Evolutionary conservation across 257 asterid genomes (phyloP).

Genomic region (Solanum rostratum): DNA sequence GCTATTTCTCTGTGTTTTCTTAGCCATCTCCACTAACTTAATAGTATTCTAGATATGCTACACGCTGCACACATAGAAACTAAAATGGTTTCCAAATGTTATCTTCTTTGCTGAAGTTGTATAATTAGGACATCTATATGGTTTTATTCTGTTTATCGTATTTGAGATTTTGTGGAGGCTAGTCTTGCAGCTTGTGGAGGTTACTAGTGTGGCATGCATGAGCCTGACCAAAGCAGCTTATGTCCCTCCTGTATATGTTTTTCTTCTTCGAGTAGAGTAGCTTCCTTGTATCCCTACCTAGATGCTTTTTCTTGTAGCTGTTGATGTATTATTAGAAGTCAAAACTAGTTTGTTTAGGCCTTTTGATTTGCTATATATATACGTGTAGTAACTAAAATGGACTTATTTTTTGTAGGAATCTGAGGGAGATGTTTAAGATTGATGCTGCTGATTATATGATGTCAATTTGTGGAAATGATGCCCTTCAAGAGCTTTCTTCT

Average conservation of each 20-base stretch:
- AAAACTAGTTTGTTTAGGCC: background rate
- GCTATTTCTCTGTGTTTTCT: background rate
- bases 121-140: background rate
- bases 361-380: background rate
- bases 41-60: background rate
- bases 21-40: background rate
- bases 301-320: background rate
- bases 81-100: background rate
- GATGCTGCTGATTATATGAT: constrained; percentile 99
- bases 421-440: constrained; percentile 91
- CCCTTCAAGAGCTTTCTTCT: constrained; percentile 92
- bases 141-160: background rate
- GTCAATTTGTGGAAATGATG: constrained; percentile 96
- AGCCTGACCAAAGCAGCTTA: background rate
- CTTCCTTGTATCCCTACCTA: background rate
- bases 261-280: background rate
- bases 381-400: constrained; percentile 7
- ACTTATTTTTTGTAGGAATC: constrained; percentile 38
- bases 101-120: background rate
- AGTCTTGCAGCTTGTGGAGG: background rate
- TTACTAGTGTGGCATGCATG: background rate
- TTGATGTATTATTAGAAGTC: background rate
- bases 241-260: background rate
- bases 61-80: background rate
- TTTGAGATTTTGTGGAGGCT: background rate